Base-by-base conservation (phyloP, 176 grass and related monocot species). In the Musa troglodytarum region DNA sequence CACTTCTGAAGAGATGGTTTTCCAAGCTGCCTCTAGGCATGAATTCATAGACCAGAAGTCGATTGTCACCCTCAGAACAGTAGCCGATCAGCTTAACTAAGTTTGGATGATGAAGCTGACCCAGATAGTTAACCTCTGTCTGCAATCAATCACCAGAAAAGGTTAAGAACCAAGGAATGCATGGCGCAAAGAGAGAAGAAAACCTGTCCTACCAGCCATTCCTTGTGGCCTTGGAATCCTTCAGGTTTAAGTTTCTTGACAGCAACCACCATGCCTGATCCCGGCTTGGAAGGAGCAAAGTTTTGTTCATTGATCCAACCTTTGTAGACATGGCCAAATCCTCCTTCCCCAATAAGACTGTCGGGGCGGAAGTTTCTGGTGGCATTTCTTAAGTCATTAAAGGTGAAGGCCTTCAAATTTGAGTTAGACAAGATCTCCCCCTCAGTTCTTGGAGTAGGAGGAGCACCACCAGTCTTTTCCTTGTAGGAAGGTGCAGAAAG, bases 1-100 rank as follows among this genome's bases (percentile, higher is more conserved):
- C 88, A 96, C 93, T 88, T 96, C 90, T 88, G 80, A 96, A 90
- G 49, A 96, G 86, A 84, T 96, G 93, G 78, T 88, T 88, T 76
- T 96, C 93, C 84, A 96, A 93, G 82, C 93, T 96, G 67, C 93
- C 93, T 69, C 74, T 92, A 11, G 93, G 85, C 93, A 96, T 83
- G 66, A 88, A 93, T 57, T 96, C 93, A 53, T 96, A 96, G 20
- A 96, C 93, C 71, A 96, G 69, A 77, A 96, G 93, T 71, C 90
- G 74, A 49, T 92, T 87, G 52, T 96, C 90, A 1, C 87, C 93
- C 34, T 92, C 90, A 57, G 87, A 82, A 72, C 93, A 96, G 76
- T 90, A 96, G 71, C 93, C 93, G 66, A 96, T 92, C 24, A 96
- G 88, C 78, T 88, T 92, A 70, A 96, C 93, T 74, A 96, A 88